Conservation (phyloP, 2,329 filamentous ascomycete genomes). For the Aphanocladium album region DNA sequence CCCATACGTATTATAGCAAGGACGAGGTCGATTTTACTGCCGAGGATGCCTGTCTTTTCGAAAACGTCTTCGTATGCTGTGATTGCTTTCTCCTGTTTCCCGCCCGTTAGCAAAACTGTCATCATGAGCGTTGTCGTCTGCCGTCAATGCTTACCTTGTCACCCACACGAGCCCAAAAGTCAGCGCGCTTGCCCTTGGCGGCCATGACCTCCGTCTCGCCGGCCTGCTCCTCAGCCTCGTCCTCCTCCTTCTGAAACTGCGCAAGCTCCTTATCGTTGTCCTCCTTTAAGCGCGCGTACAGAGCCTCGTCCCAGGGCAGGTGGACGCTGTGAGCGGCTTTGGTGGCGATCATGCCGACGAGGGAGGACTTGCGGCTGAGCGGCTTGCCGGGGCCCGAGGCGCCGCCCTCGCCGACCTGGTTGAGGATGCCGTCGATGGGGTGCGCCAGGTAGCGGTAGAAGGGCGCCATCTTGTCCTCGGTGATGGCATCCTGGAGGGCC, state of each 20-base stretch:
- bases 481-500: conserved; percentile 75
- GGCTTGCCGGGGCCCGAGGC: conserved; percentile 50
- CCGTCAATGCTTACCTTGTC: conserved; percentile 68
- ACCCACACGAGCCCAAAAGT: conserved; percentile 92
- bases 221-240: conserved; percentile 91
- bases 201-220: conserved; percentile 94
- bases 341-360: conserved; percentile 70
- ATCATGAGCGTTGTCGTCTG: too few species aligned
- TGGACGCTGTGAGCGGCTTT: conserved; percentile 61
- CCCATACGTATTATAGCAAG: conserved; percentile 94
- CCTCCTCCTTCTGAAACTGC: conserved; percentile 76
- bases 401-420: conserved; percentile 62
- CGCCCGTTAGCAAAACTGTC: conserved; percentile 15
- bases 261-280: conserved; percentile 77
- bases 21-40: conserved; percentile 94
- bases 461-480: conserved; percentile 79
- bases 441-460: conserved; percentile 82
- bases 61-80: conserved; percentile 88
- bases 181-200: conserved; percentile 87
- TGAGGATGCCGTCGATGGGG: conserved; percentile 76
- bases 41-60: conserved; percentile 94
- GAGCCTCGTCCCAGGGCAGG: conserved; percentile 83
- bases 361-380: conserved; percentile 63
- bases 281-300: conserved; percentile 72
- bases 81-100: conserved; percentile 79